These are phyloP conservation scores for Pseudonitzschia delicatissima DNA, from an alignment of 108 stramenopile species.

Conservation along the genomic window DNA sequence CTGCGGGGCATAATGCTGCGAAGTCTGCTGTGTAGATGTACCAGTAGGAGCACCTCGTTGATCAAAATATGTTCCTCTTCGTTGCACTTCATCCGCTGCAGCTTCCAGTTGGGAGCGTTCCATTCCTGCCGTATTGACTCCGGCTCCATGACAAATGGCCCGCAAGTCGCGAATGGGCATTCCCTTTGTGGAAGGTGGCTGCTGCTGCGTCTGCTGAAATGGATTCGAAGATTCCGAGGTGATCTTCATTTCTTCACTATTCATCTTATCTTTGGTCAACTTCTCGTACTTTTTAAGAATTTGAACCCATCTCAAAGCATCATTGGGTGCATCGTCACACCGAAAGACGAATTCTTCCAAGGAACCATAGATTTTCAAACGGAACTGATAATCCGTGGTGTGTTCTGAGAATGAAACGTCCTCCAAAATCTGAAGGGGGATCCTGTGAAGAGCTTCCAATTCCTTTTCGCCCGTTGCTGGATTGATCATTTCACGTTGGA, in stretches of 20 bases:
- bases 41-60: conserved; percentile 5
- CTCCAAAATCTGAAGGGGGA: conserved; percentile 79
- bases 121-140: conserved; percentile 83
- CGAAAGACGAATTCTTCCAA: conserved; percentile 84
- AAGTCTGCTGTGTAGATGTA: background rate
- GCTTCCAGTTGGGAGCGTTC: conserved; percentile 72
- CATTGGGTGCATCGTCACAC: conserved; percentile 47
- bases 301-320: conserved; percentile 74
- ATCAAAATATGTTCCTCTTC: conserved; percentile 33
- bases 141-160: conserved; percentile 81
- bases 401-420: conserved; percentile 63
- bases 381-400: conserved; percentile 75
- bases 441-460: conserved; percentile 82
- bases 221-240: background rate
- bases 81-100: conserved; percentile 45
- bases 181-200: conserved; percentile 21
- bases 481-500: conserved; percentile 76
- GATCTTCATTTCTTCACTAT: conserved; percentile 25
- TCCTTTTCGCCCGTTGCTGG: conserved; percentile 49
- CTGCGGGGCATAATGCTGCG: background rate
- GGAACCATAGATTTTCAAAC: conserved; percentile 71
- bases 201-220: conserved; percentile 8
- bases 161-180: conserved; percentile 54
- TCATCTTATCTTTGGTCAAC: background rate
- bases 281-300: conserved; percentile 36